Evolutionary conservation across 371 early-diverging fungal species (phyloP), one percentile per base, ranked within the genome.

Genomic region (Mortierella polycephala): DNA sequence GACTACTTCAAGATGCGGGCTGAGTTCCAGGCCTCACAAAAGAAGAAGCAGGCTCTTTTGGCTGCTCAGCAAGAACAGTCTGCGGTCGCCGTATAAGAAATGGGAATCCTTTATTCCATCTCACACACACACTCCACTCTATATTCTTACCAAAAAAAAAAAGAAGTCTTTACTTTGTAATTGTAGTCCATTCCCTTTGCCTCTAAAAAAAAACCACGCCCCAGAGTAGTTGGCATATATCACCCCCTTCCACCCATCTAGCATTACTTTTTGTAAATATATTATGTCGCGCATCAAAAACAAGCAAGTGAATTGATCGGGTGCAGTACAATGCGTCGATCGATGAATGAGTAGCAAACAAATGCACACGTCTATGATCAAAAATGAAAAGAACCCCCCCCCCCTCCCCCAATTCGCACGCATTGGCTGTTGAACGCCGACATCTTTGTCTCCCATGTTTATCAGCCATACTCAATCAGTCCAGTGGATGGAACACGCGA

Each of bases 1-100:
- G 96, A 97, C 71, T 97, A 96, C 81, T 94, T 96, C 84, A 90
- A 93, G 85, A 94, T 95, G 94, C 87, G 92, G 40, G 89, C 91
- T 20, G 91, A 77, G 59, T 77, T 85, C 69, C 60, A 82, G 60
- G 84, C 86, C 0, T 74, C 82, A 12, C 83, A 84, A 68, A 83
- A 84, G 76, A 82, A 71, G 74, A 73, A 71, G 69, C 79, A 77
- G 58, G 79, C 73, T 0, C 66, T 77, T 16, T 52, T 72, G 0
- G 69, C 79, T 46, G 67, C 64, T 12, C 67, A 67, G 46, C 63
- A 70, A n/a, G 59, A 72, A 45, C 52, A 56, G 20, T 60, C 67
- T 30, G 60, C 56, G 18, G 37, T 44, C 46, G 62, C 61, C n/a
- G 66, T 59, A 65, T 65, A 58, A 44, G 46, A 57, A 60, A 30